phyloP scores from a whole-genome alignment of 352 stramenopile genomes.

The Nothophytophthora sp. region DNA sequence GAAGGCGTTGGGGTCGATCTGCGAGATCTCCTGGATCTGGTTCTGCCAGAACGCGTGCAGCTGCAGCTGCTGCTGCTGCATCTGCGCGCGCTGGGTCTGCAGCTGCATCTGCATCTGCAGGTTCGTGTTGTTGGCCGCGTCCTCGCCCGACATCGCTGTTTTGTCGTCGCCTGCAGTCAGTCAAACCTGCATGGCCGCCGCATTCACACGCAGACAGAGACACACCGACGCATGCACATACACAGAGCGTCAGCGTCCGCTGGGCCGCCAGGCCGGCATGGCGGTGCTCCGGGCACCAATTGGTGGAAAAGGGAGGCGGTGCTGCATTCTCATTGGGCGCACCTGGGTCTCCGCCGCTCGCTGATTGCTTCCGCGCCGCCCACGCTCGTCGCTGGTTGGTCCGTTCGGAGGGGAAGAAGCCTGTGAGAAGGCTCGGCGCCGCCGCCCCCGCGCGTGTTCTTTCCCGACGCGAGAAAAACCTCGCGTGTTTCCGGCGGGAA shows the following conservation, averaged over 20 bases:
- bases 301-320: conserved; percentile 66
- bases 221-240: background rate
- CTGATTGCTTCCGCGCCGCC: conserved; percentile 3
- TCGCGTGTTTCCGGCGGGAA: no score
- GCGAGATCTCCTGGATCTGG: conserved; percentile 88
- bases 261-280: conserved; percentile 4
- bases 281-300: conserved; percentile 40
- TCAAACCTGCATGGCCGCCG: no score
- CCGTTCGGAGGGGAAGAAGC: conserved; percentile 1
- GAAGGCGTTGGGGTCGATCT: conserved; percentile 84
- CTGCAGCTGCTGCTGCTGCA: conserved; percentile 88
- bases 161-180: no score
- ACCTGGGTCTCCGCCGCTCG: conserved; percentile 22
- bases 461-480: background rate
- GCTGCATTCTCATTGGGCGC: conserved; percentile 71
- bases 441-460: no score
- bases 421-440: background rate
- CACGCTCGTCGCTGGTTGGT: conserved; percentile 37
- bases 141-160: conserved; percentile 55
- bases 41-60: conserved; percentile 89
- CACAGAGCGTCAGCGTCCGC: conserved; percentile 1
- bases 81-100: conserved; percentile 84
- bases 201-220: background rate
- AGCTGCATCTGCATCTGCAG: conserved; percentile 88
- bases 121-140: conserved; percentile 58